A percentile compares a stretch with the other conserved stretches of the same genome.
phyloP scores from a whole-genome alignment of 805 yeast genomes.

The Monosporozyma siamensis region DNA sequence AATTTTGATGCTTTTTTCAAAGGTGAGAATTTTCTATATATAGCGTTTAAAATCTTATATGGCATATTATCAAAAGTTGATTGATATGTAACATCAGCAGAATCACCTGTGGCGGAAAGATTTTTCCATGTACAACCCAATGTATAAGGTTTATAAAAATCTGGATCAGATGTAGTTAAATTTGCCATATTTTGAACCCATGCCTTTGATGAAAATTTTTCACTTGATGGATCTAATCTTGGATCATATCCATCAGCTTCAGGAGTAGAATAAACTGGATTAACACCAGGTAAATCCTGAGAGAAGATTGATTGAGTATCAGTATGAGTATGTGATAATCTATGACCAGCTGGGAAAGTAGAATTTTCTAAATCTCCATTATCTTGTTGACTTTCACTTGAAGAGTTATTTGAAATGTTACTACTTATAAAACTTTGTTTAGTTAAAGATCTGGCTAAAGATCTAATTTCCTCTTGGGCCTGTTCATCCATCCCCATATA shows the following conservation, averaged over 20 bases:
- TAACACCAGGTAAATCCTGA: conserved; percentile 13
- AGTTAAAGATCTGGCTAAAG: conserved; percentile 35
- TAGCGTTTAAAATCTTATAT: conserved; percentile 45
- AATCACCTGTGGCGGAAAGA: conserved; percentile 54
- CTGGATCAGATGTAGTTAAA: conserved; percentile 44
- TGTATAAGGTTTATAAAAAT: conserved; percentile 51
- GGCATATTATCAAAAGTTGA: conserved; percentile 43
- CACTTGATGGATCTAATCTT: conserved; percentile 50
- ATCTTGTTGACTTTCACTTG: not conserved
- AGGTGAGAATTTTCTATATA: conserved; percentile 17
- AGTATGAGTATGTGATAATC: not conserved
- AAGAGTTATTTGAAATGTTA: not conserved
- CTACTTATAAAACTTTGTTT: conserved; percentile 1
- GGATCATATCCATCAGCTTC: conserved; percentile 27
- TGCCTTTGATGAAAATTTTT: conserved; percentile 47
- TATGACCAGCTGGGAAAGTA: too few relatives aligned
- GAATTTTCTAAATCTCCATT: not conserved
- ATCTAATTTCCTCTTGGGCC: conserved; percentile 30
- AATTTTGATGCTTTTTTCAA: conserved; percentile 26
- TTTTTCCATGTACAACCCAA: conserved; percentile 52
- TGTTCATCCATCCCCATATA: conserved; percentile 33
- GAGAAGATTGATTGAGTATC: conserved; percentile 14
- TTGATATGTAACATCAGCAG: conserved; percentile 61
- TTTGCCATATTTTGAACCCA: conserved; percentile 62
- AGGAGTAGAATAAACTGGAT: conserved; percentile 17